Evolutionary conservation across 1,139 yeast species (phyloP), one percentile per base, ranked within the genome.

Genomic region (Debaryomyces robertsiae): DNA sequence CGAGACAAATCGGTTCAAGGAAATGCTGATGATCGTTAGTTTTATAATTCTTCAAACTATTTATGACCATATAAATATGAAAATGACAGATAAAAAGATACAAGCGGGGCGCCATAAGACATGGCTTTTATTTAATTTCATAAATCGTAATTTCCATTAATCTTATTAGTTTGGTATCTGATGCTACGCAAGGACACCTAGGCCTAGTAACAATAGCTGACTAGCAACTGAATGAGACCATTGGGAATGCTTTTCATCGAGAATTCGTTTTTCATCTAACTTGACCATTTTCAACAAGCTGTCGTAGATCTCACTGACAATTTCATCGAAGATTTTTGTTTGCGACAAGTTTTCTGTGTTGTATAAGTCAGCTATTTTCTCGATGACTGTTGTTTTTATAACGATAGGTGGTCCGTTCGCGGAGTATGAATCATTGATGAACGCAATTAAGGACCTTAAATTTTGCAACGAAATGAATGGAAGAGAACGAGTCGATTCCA

Each of bases 191-290:
- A 79, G 69, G 1, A 78, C 84, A 9, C 84, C 84, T 37, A 80
- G 63, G 1, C 86, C 85, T 38, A 80, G 67, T 32, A 81, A 63
- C 34, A 80, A 58, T 38, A 81, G 57, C 52, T 80, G 86, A 38
- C 84, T 77, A 6, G 84, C 82, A 32, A 80, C 58, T 3, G 82
- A 73, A 46, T 79, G 81, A 0, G 84, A 79, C 85, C 85, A 80
- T 52, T 68, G 61, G 32, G 66, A 67, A 23, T 78, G 65, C 64
- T 77, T 77, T 48, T 68, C 67, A 42, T 61, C 54, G 40, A 72
- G 63, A 32, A 73, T 68, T 44, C 73, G 56, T 48, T 65, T 69
- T 63, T 65, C 81, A 61, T 67, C 80, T 44, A 73, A 66, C 52
- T 76, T 75, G 9, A 77, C 81, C 63, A 77, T 67, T 49, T 73